phyloP scores from a whole-genome alignment of 2,329 filamentous ascomycete species.

The Penicillium sp. region DNA sequence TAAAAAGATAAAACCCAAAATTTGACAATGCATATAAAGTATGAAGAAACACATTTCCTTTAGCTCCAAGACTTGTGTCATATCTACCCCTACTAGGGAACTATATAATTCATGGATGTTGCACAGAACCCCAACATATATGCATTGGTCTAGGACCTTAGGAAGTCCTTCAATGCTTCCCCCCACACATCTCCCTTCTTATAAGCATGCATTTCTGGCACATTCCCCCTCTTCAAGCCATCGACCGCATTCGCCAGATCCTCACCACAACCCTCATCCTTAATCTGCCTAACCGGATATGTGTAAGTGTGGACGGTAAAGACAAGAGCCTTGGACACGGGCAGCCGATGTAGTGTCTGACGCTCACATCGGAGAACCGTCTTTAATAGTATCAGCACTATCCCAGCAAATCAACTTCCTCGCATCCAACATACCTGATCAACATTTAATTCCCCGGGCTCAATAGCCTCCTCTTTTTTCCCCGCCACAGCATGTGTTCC shows the following conservation, averaged over 20 bases:
- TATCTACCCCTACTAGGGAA: neutral
- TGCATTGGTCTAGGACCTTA: slow-evolving; percentile 31
- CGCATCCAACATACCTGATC: slow-evolving; percentile 38
- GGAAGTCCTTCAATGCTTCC: slow-evolving; percentile 53
- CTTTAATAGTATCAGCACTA: slow-evolving; percentile 27
- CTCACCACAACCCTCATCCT: slow-evolving; percentile 56
- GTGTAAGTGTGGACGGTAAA: slow-evolving; percentile 65
- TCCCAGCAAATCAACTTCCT: neutral
- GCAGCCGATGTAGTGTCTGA: slow-evolving; percentile 62
- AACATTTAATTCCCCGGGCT: slow-evolving; percentile 46
- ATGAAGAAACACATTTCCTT: neutral
- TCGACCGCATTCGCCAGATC: slow-evolving; percentile 59
- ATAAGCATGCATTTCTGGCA: slow-evolving; percentile 59
- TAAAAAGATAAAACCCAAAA: neutral
- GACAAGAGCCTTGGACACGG: slow-evolving; percentile 54
- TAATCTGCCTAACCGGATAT: slow-evolving; percentile 57
- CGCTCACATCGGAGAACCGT: slow-evolving; percentile 57
- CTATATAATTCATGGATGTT: neutral
- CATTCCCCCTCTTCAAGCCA: slow-evolving; percentile 57
- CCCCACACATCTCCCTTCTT: slow-evolving; percentile 60
- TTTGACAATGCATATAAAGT: neutral
- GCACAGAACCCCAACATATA: neutral
- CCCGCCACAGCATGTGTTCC: slow-evolving; percentile 33
- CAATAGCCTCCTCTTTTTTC: slow-evolving; percentile 20
- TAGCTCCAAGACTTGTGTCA: neutral